Conservation (phyloP, 257 asterid genomes). For the Forsythia suspensa region DNA sequence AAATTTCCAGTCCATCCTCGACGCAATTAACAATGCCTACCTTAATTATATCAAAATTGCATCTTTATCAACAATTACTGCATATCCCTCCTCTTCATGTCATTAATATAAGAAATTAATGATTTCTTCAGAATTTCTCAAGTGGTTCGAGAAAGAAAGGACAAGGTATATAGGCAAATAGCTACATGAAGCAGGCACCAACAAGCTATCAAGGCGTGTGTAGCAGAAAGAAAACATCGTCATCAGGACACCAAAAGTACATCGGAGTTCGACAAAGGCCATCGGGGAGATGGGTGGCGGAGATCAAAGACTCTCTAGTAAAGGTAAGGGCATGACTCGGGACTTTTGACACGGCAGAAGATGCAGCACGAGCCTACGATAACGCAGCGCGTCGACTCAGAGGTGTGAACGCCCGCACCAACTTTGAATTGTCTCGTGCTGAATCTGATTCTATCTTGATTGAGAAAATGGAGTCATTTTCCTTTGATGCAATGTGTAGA, state of each 20-base stretch:
- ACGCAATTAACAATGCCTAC: constrained; percentile 59
- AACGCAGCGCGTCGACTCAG: constrained; percentile 69
- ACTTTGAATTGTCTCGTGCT: constrained; percentile 54
- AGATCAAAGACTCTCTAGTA: constrained; percentile 75
- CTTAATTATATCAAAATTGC: constrained; percentile 23
- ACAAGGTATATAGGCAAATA: neutral
- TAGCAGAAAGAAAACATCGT: constrained; percentile 41
- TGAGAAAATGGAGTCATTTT: constrained; percentile 48
- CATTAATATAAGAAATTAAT: constrained; percentile 29
- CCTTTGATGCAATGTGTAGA: constrained; percentile 69
- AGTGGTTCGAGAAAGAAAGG: constrained; percentile 8
- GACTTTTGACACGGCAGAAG: constrained; percentile 76
- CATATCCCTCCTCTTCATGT: constrained; percentile 20
- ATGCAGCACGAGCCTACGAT: constrained; percentile 81
- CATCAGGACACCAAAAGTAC: constrained; percentile 62
- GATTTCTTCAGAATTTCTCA: neutral
- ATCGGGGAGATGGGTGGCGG: constrained; percentile 85
- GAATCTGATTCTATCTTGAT: neutral
- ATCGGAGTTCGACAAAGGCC: constrained; percentile 83
- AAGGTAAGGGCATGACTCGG: constrained; percentile 79
- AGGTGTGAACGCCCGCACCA: constrained; percentile 67
- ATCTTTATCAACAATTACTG: neutral
- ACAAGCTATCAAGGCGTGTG: constrained; percentile 24
- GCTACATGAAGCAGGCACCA: constrained; percentile 37
- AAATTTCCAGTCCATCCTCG: constrained; percentile 34